Conservation (phyloP, 345 rosid species). For the Moricandia arvensis region DNA sequence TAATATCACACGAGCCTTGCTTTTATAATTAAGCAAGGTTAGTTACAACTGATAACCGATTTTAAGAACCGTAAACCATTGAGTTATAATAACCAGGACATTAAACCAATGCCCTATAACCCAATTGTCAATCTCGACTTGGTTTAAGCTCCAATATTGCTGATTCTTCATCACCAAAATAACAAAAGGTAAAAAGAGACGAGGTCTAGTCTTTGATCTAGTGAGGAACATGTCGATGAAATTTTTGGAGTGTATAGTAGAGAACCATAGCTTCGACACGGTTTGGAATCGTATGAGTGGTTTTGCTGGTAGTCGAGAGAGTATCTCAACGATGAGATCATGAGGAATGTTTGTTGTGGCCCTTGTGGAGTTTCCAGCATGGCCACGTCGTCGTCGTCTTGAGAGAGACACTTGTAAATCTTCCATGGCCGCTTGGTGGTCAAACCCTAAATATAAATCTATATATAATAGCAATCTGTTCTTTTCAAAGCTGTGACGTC, state of each 20-base stretch:
- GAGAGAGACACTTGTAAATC: neutral
- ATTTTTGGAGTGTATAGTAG: neutral
- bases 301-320: neutral
- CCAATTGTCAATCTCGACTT: too few relatives aligned
- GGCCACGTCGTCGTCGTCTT: neutral
- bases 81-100: too few relatives aligned
- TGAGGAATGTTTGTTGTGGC: neutral
- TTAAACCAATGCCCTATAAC: too few relatives aligned
- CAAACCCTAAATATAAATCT: neutral
- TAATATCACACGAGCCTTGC: too few relatives aligned
- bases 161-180: too few relatives aligned
- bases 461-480: too few relatives aligned
- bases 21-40: too few relatives aligned
- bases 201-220: neutral
- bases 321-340: neutral
- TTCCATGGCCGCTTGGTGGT: neutral
- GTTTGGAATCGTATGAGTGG: neutral
- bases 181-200: neutral
- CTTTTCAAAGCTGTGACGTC: too few relatives aligned
- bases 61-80: too few relatives aligned
- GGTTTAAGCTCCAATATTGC: too few relatives aligned
- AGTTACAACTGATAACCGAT: too few relatives aligned
- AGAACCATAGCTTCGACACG: neutral
- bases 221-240: neutral
- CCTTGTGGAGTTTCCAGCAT: neutral